Evolutionary conservation across 257 asterid species (phyloP), one percentile per base, ranked within the genome.

Genomic region (Verbena officinalis): DNA sequence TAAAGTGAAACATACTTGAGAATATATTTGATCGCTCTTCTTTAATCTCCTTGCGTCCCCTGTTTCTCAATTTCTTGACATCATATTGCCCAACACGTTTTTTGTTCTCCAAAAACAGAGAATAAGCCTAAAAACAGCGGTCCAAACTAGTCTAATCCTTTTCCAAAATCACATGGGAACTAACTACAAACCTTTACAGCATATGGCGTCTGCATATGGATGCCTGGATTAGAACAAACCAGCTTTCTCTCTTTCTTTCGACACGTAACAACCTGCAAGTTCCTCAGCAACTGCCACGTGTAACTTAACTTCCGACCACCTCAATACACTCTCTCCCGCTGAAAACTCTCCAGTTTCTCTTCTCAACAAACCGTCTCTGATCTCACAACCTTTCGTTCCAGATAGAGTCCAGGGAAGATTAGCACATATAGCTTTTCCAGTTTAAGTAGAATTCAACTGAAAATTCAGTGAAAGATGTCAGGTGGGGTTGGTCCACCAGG

Each of bases 401-500:
- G n/a, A 65, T 12, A 5, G 3, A 39, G 45, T n/a, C n/a, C n/a
- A n/a, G n/a, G n/a, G n/a, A n/a, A n/a, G n/a, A n/a, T n/a, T n/a
- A n/a, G n/a, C n/a, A 39, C 49, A 43, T 4, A 27, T 27, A 27
- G 33, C 33, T 2, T 43, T 0, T 12, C 15, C 49, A n/a, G n/a
- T n/a, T n/a, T 14, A n/a, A 43, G 16, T 15, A 44, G 9, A 15
- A 44, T 44, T 44, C 4, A 44, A n/a, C 21, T 7, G 0, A 44
- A 44, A 16, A 48, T 1, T 11, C 16, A 48, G 31, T 7, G 1
- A 39, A 76, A 70, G 62, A 88, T 88, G 96, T 80, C 96, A 15
- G 84, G 85, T 57, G 90, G 88, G 19, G 84, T 83, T 13, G 88
- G 85, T 40, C 86, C 83, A 22, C 20, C 69, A 33, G 24, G 77